phyloP scores from a whole-genome alignment of 768 basidiomycete genomes.

The Trametes punicea region DNA sequence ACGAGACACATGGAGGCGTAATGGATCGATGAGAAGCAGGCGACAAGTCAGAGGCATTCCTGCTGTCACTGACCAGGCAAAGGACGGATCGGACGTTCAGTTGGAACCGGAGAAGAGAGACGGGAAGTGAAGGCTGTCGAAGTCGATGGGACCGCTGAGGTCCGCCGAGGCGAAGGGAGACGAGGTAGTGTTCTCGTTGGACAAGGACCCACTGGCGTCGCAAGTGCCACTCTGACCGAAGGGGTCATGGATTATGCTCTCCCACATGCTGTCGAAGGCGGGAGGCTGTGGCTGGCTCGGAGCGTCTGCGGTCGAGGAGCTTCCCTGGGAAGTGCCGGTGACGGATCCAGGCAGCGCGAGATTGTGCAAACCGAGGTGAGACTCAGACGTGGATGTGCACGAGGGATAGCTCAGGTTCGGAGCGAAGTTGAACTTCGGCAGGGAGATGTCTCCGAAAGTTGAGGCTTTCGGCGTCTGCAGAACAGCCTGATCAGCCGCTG shows the following conservation, averaged over 20 bases:
- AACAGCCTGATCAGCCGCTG: not conserved
- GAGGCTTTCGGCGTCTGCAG: constrained; percentile 5
- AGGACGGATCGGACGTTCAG: not conserved
- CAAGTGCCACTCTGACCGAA: not conserved
- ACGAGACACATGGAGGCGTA: not conserved
- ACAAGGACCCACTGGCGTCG: not conserved
- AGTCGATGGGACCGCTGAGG: constrained; percentile 2
- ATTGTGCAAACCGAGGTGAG: constrained; percentile 11
- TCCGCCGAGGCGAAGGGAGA: constrained; percentile 3
- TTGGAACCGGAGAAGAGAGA: not conserved
- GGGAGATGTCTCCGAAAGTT: constrained; percentile 4
- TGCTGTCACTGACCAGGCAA: not conserved
- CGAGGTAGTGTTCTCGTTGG: not conserved
- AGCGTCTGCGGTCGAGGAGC: not conserved
- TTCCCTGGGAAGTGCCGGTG: not conserved
- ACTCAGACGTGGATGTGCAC: not conserved
- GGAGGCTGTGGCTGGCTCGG: not conserved
- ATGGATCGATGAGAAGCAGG: not conserved
- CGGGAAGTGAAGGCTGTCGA: constrained; percentile 2
- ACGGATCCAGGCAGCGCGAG: not conserved
- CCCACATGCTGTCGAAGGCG: constrained; percentile 1
- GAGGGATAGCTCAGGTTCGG: not conserved
- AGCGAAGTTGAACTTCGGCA: constrained; percentile 13
- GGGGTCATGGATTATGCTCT: not conserved
- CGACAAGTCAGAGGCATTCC: not conserved